Base-by-base conservation (phyloP, 805 yeast genomes). In the Wickerhamomyces canadensis region DNA sequence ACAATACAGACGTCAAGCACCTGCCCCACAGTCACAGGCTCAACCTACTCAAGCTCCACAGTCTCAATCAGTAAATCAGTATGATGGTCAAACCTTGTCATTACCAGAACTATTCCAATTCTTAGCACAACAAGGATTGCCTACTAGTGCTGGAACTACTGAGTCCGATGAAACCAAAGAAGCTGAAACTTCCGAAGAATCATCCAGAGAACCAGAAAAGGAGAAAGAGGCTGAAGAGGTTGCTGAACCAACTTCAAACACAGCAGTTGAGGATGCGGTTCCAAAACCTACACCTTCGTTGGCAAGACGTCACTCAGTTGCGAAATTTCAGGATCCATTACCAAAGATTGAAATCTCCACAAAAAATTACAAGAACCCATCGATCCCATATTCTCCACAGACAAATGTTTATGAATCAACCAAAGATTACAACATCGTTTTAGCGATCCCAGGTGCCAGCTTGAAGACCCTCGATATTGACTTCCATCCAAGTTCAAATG, bases 361-460 rank as follows among this genome's bases (percentile, higher is more conserved):
- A 21, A 45, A 55, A 16, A 54, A 54, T 23, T 46, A 47, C 12
- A 47, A 45, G 32, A 51, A 52, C 35, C 51, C 54, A 19, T 56
- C 60, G 15, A 42, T 69, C 32, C 79, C 80, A 44, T 74, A 74
- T 42, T 71, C 80, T 10, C 83, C 84, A 18, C 72, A 74, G 38
- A 60, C 76, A 4, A 78, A 77, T 44, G 69, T 76, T n/a, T 76
- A 76, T 45, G 78, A 77, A 42, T 60, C 64, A 34, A 62, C 64
- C 1, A 63, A 63, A 14, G 56, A 60, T 14, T 78, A 76, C 44
- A 51, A 65, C 13, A 67, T 76, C 11, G 71, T 70, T 1, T 52
- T 76, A 11, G 71, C 80, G 4, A 52, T 78, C 19, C 77, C 84
- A n/a, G 84, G 84, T 33, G 78, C 79, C 3, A 61, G 65, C 23